Evolutionary conservation across 129 eudicot species (phyloP).

Genomic region (Flaveria ramosissima): DNA sequence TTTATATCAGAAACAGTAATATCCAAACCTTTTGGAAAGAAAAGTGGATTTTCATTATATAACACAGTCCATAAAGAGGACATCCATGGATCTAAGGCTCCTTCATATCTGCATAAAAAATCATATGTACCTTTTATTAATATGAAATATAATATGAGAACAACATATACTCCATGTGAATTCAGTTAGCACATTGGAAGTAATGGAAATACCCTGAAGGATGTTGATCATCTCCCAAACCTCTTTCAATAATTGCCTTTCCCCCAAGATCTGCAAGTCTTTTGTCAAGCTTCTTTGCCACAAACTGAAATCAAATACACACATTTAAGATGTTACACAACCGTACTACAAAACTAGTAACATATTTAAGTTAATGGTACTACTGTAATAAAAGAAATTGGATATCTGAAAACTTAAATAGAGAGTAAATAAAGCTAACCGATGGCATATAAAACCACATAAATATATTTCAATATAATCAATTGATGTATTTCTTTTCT

Average conservation of each 20-base stretch:
- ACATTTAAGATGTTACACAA: slow-evolving; percentile 1
- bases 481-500: background rate
- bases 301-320: slow-evolving; percentile 59
- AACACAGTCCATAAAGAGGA: slow-evolving; percentile 74
- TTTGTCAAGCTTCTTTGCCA: slow-evolving; percentile 94
- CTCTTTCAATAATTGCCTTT: slow-evolving; percentile 67
- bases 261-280: slow-evolving; percentile 89
- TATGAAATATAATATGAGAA: background rate
- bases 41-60: slow-evolving; percentile 49
- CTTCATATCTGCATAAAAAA: slow-evolving; percentile 72
- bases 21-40: slow-evolving; percentile 73
- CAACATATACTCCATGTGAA: slow-evolving; percentile 5
- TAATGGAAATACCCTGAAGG: slow-evolving; percentile 74
- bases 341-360: slow-evolving; percentile 2
- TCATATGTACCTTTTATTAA: background rate
- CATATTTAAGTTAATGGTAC: background rate
- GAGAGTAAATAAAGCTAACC: background rate
- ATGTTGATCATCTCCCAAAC: slow-evolving; percentile 98
- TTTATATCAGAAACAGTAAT: slow-evolving; percentile 38
- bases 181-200: slow-evolving; percentile 8
- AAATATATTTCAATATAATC: background rate
- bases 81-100: slow-evolving; percentile 96
- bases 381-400: background rate
- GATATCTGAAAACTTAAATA: slow-evolving; percentile 13
- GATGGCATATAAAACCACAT: background rate